Percentiles rank a stretch among this genome's conserved stretches.
Conservation (phyloP, 768 basidiomycete species). For the Scleroderma bovista region DNA sequence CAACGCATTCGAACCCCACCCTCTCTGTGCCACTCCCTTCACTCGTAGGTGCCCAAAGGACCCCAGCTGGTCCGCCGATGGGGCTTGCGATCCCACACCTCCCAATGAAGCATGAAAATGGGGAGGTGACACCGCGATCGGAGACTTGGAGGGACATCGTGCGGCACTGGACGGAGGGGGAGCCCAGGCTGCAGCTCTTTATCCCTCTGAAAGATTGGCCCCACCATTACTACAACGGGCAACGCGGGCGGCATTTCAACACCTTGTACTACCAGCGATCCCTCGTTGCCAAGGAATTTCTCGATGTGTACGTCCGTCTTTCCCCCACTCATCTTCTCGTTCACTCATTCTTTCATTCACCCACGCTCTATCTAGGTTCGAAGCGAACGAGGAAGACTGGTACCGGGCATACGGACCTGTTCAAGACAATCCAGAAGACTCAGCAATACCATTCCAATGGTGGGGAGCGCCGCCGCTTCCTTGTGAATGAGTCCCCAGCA, state of each 20-base stretch:
- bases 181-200: background rate
- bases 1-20: no score
- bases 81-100: background rate
- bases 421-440: background rate
- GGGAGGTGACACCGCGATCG: conserved; percentile 10
- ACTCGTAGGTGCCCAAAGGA: background rate
- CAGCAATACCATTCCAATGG: no score
- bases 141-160: conserved; percentile 7
- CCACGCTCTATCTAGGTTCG: background rate
- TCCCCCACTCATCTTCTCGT: background rate
- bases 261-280: background rate
- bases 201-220: conserved; percentile 7
- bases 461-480: no score
- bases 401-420: background rate
- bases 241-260: background rate
- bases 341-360: background rate
- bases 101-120: conserved; percentile 6
- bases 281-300: background rate
- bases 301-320: background rate
- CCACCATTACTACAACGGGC: background rate
- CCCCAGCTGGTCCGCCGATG: background rate
- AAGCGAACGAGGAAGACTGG: background rate
- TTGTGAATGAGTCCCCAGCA: no score
- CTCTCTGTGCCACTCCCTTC: background rate
- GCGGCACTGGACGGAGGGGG: conserved; percentile 1